Conservation (phyloP, 176 grass and related monocot genomes). For the Phoenix dactylifera region DNA sequence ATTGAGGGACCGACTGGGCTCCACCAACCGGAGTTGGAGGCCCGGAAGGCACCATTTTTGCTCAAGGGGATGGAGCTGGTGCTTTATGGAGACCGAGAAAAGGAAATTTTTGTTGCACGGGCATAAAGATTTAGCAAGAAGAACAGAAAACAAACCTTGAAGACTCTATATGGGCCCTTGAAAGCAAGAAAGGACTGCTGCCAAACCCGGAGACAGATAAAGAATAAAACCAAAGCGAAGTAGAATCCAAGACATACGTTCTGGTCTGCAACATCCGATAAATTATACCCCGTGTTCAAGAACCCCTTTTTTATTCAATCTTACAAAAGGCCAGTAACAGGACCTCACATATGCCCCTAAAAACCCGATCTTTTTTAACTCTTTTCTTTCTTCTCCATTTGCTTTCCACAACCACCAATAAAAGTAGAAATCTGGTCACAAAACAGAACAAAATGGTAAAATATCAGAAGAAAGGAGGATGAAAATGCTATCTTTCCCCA, state of each 20-base stretch:
- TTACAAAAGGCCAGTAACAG: background rate
- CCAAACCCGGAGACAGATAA: no score
- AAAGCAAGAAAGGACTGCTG: background rate
- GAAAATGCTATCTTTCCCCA: background rate
- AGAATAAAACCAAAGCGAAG: background rate
- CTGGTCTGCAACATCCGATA: background rate
- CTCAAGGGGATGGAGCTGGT: no score
- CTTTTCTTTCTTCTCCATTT: background rate
- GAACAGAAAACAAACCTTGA: background rate
- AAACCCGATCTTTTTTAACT: background rate
- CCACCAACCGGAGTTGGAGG: constrained; percentile 2
- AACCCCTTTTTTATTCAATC: background rate
- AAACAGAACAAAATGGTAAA: constrained; percentile 10
- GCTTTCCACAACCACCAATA: background rate
- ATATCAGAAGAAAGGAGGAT: background rate
- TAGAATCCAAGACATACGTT: background rate
- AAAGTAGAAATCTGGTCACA: background rate
- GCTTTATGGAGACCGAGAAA: background rate
- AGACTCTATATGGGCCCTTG: no score
- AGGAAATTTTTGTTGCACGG: background rate
- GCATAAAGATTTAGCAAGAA: constrained; percentile 5
- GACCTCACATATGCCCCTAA: background rate
- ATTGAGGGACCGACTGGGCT: constrained; percentile 9
- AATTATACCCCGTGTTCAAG: background rate
- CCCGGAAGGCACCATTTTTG: constrained; percentile 31